A percentile compares a stretch with the other conserved stretches of the same genome.
These are phyloP conservation scores for Bathelium albidoporum DNA, from an alignment of 495 filamentous ascomycete species.

Conservation along the genomic window DNA sequence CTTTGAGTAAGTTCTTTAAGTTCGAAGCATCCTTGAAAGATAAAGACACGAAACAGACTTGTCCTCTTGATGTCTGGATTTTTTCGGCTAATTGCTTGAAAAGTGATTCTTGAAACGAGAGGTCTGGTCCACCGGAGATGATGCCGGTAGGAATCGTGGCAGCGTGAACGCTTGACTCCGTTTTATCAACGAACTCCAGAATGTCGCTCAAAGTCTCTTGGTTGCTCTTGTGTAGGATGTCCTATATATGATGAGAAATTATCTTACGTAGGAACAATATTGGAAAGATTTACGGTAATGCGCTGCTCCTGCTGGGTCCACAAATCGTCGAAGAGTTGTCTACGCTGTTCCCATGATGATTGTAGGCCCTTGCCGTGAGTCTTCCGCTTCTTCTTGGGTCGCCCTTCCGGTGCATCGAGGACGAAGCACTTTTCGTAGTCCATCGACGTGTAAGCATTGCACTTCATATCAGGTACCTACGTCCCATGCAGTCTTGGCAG, in stretches of 20 bases:
- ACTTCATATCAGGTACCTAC: no score
- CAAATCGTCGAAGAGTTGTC: constrained; percentile 49
- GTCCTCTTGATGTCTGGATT: constrained; percentile 37
- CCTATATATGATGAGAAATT: constrained; percentile 23
- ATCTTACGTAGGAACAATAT: not conserved
- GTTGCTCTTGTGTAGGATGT: constrained; percentile 55
- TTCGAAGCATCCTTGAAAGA: constrained; percentile 71
- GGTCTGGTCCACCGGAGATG: constrained; percentile 77
- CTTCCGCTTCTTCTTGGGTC: constrained; percentile 25
- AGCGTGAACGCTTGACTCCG: constrained; percentile 28
- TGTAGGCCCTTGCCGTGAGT: constrained; percentile 13
- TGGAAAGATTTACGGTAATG: constrained; percentile 50
- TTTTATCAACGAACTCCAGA: constrained; percentile 46
- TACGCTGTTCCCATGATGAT: constrained; percentile 38
- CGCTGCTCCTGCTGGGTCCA: constrained; percentile 60
- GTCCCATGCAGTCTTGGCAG: no score
- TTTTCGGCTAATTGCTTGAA: constrained; percentile 55
- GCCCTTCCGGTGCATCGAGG: constrained; percentile 18
- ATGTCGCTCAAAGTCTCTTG: constrained; percentile 52
- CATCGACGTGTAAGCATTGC: constrained; percentile 14
- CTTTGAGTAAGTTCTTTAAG: constrained; percentile 72
- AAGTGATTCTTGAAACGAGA: constrained; percentile 63
- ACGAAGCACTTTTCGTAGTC: constrained; percentile 31
- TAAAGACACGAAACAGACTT: constrained; percentile 51
- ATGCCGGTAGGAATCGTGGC: constrained; percentile 61